Base-by-base conservation (phyloP, 768 basidiomycete genomes). In the Clathrus columnatus region DNA sequence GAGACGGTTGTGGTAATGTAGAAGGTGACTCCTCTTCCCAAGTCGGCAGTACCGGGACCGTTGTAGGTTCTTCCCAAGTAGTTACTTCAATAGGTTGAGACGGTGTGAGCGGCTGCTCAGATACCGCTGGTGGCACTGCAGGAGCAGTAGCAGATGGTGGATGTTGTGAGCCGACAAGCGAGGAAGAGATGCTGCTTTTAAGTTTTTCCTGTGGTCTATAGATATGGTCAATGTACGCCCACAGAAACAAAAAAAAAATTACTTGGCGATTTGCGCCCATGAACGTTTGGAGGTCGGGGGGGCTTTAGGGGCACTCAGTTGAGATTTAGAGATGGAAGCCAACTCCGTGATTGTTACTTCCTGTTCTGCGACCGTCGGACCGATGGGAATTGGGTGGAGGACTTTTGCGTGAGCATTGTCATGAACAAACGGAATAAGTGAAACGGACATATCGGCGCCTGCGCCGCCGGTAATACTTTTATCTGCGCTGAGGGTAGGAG, bases 201-300 rank as follows among this genome's bases (percentile, higher is more conserved):
- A 52, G n/a, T 29, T 61, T 59, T 24, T 61, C 62, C 51, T 63
- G 62, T 1, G 50, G 42, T 28, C 62, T 63, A 42, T 6, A 26
- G 18, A 53, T 21, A 42, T 18, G 26, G 23, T 56, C 43, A 56
- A 44, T 46, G 41, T 27, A 41, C n/a, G 11, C 23, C 21, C 17
- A 32, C 55, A 30, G 14, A 26, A 27, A 14, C 14, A 46, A 46
- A 8, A 27, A 18, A 24, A 14, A 29, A 24, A 47, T 41, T 64
- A 85, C 87, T 83, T 75, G 59, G 89, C 88, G 65, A 91, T 75
- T 63, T 91, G 85, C 7, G 89, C 89, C 88, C 88, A 91, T 30
- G 89, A 90, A 57, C 87, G 68, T 72, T 89, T 88, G 7, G 85
- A 82, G 11, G 79, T 85, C 26, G 84, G 81, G 43, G 87, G 85